Base-by-base conservation (phyloP, 257 asterid genomes). In the Scutellaria galericulata region DNA sequence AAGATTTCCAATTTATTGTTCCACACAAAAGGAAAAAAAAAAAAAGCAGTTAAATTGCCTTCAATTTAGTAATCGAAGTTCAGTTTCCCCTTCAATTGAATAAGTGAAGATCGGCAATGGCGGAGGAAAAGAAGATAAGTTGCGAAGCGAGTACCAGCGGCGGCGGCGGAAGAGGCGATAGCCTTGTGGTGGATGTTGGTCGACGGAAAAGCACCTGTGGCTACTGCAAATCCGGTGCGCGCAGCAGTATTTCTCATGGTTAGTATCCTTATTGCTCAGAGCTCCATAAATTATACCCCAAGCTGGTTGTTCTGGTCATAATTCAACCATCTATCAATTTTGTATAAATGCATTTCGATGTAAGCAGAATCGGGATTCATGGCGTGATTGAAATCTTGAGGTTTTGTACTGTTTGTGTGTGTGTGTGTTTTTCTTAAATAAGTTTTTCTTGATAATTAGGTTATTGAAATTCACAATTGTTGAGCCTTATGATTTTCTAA, bases 101-200 rank as follows among this genome's bases (percentile, higher is more conserved):
- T 48, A 44, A 14, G 68, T 37, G 66, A 70, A 35, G 50, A 70
- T 79, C 80, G 80, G 75, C 39, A 64, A 93, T 94, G 97, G 90
- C 96, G 71, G 95, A 91, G 73, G 80, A 84, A 71, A 89, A 82
- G 89, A 89, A 85, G 83, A 82, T 78, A 86, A 80, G 82, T 70
- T 86, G 84, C 89, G 95, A 88, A 84, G 97, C 97, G 27, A 89
- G 97, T 78, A 94, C 90, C 66, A 89, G 98, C 75, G 85, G 77
- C 77, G 53, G 79, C 60, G 72, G 90, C 72, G 83, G 79, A 51
- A 76, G 83, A 54, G 90, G 75, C 65, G 93, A 85, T 72, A 92
- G 95, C 83, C 82, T 86, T 47, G 97, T 95, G 68, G 66, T 66
- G 54, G 97, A 95, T 62, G 77, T 65, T 45, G 98, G 99, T 18